phyloP scores from a whole-genome alignment of 371 early-diverging fungal genomes.

The Rhizopus arrhizus region DNA sequence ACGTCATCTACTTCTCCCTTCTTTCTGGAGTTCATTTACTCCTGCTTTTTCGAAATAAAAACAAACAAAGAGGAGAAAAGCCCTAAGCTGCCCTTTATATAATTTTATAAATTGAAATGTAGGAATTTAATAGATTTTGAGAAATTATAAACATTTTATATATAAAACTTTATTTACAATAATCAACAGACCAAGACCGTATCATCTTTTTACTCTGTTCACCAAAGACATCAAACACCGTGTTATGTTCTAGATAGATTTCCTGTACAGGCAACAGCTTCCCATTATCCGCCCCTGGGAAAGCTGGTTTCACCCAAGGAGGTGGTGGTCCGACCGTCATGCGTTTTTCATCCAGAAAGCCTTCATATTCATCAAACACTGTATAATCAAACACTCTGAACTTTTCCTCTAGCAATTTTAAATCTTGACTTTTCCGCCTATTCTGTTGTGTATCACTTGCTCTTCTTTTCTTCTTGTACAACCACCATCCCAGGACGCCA shows the following conservation, averaged over 20 bases:
- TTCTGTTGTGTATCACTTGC: slow-evolving; percentile 4
- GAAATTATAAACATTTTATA: too few species aligned
- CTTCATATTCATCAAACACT: slow-evolving; percentile 59
- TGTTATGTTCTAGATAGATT: slow-evolving; percentile 14
- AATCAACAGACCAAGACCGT: too few species aligned
- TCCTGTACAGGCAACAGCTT: slow-evolving; percentile 15
- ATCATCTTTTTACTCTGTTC: too few species aligned
- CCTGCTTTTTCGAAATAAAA: not conserved
- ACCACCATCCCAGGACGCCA: slow-evolving; percentile 21
- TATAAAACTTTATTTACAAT: too few species aligned
- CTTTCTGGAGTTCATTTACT: not conserved
- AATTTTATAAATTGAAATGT: too few species aligned
- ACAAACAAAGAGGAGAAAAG: not conserved
- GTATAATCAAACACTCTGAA: slow-evolving; percentile 61
- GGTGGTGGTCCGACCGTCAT: slow-evolving; percentile 65
- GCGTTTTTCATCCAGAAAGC: slow-evolving; percentile 49
- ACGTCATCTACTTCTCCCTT: not conserved
- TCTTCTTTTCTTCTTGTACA: slow-evolving; percentile 6
- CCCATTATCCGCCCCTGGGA: slow-evolving; percentile 35
- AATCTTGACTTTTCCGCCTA: slow-evolving; percentile 14
- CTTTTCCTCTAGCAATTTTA: slow-evolving; percentile 38
- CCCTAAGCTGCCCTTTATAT: too few species aligned
- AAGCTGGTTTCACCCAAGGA: slow-evolving; percentile 59
- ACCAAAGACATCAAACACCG: too few species aligned
- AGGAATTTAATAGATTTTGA: too few species aligned